Conservation (phyloP, 805 yeast genomes). For the Scheffersomyces stipitis region DNA sequence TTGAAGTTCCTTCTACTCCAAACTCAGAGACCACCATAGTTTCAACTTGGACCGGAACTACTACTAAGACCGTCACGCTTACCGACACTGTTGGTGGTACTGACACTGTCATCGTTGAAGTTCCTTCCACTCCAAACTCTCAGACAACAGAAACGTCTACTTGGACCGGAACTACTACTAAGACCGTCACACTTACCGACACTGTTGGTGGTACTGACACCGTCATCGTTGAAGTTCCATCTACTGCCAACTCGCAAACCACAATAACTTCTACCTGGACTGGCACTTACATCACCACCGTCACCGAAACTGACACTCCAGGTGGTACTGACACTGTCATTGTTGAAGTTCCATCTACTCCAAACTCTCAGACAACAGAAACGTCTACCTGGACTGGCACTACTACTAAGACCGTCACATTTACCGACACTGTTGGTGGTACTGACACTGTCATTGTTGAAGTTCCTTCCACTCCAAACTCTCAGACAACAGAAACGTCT, state of each 20-base stretch:
- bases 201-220: constrained; percentile 1
- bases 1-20: neutral
- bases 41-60: constrained; percentile 6
- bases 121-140: constrained; percentile 11
- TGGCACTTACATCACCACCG: constrained; percentile 4
- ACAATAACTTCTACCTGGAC: constrained; percentile 3
- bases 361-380: neutral
- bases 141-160: constrained; percentile 6
- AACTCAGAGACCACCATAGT: neutral
- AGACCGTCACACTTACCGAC: constrained; percentile 6
- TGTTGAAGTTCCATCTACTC: constrained; percentile 12
- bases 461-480: no score
- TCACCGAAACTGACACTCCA: constrained; percentile 4
- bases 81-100: constrained; percentile 11
- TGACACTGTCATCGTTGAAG: constrained; percentile 15
- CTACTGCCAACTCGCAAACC: neutral
- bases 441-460: neutral
- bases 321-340: constrained; percentile 13
- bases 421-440: neutral
- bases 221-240: constrained; percentile 2
- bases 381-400: constrained; percentile 3
- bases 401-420: neutral
- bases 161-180: constrained; percentile 9
- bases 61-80: constrained; percentile 10
- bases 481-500: no score